phyloP scores from a whole-genome alignment of 148 eudicot genomes.

The Spergularia marina region DNA sequence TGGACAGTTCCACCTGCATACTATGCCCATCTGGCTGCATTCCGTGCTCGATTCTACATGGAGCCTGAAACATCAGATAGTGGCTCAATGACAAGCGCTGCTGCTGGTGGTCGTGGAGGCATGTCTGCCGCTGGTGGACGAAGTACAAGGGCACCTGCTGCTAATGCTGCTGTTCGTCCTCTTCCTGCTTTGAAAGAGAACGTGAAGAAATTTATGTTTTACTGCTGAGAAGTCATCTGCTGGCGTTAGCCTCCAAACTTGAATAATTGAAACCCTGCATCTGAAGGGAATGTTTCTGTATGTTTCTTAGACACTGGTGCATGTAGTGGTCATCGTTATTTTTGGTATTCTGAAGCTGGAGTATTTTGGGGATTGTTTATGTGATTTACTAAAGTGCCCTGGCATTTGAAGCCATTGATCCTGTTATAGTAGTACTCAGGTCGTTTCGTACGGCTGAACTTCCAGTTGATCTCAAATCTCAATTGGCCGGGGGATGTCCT shows the following conservation, averaged over 20 bases:
- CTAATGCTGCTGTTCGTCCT: slow-evolving; percentile 59
- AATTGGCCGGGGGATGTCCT: too few relatives aligned
- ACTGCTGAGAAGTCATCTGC: slow-evolving; percentile 33
- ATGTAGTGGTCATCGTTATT: too few relatives aligned
- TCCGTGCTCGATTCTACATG: slow-evolving; percentile 73
- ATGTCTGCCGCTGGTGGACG: slow-evolving; percentile 35
- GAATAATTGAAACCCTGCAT: not conserved
- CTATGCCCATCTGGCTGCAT: slow-evolving; percentile 78
- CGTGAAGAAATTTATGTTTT: slow-evolving; percentile 69
- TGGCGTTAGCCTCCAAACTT: not conserved
- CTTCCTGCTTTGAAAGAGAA: slow-evolving; percentile 69
- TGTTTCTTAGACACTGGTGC: too few relatives aligned
- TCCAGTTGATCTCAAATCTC: too few relatives aligned
- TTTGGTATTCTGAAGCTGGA: too few relatives aligned
- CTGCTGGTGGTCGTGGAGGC: slow-evolving; percentile 45
- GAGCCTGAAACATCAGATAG: slow-evolving; percentile 66
- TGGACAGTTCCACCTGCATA: slow-evolving; percentile 69
- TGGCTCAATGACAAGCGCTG: slow-evolving; percentile 55
- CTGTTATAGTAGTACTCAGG: too few relatives aligned
- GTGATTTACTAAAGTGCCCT: too few relatives aligned
- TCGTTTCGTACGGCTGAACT: too few relatives aligned
- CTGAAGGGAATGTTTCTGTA: too few relatives aligned
- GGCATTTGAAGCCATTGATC: too few relatives aligned
- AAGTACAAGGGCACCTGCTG: slow-evolving; percentile 41
- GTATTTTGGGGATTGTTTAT: too few relatives aligned